These are phyloP conservation scores for Solanum hybrid DNA, from an alignment of 305 asterid species.

Conservation along the genomic window DNA sequence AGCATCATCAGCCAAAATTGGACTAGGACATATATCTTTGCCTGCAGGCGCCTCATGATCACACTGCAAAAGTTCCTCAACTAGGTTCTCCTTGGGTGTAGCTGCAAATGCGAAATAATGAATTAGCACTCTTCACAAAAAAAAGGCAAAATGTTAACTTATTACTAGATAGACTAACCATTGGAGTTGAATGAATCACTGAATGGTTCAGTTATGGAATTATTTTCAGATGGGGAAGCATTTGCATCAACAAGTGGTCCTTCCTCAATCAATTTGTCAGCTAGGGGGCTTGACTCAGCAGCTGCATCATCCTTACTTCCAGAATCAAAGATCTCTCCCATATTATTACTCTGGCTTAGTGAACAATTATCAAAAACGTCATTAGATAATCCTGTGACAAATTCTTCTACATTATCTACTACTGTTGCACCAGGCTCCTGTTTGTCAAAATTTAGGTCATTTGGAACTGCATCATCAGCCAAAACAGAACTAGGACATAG, in stretches of 20 bases:
- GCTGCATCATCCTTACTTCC: slow-evolving; percentile 3
- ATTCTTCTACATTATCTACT: background rate
- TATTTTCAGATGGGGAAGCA: background rate
- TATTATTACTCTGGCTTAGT: background rate
- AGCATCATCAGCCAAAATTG: background rate
- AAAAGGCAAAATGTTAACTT: background rate
- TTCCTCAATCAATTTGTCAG: background rate
- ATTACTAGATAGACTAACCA: background rate
- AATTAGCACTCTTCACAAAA: background rate
- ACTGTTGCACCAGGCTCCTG: background rate
- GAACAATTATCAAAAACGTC: background rate
- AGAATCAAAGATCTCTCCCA: slow-evolving; percentile 3
- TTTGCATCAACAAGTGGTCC: background rate
- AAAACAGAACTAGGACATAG: background rate
- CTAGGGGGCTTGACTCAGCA: background rate
- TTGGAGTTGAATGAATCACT: background rate
- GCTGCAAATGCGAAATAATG: background rate
- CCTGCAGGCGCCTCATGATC: background rate
- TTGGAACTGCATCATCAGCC: background rate
- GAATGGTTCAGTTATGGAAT: background rate
- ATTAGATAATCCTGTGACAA: background rate
- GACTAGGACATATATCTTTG: background rate
- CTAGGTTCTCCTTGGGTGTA: background rate
- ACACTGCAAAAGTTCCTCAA: background rate
- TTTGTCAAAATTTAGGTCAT: background rate